These are phyloP conservation scores for Septoria petroselini DNA, from an alignment of 2,329 filamentous ascomycete genomes.

Conservation along the genomic window DNA sequence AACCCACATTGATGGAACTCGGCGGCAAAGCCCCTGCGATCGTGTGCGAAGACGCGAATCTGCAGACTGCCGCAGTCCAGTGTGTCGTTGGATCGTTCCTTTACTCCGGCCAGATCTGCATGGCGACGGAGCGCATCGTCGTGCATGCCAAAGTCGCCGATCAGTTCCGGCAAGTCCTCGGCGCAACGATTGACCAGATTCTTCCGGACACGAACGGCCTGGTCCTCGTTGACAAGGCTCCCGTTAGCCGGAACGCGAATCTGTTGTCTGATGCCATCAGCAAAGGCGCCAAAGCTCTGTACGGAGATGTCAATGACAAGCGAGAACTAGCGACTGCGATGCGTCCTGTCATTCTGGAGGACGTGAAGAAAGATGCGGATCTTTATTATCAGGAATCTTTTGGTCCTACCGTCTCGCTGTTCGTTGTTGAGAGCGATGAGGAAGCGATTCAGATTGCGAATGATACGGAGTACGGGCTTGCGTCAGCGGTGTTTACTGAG, in stretches of 20 bases:
- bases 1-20: slow-evolving; percentile 74
- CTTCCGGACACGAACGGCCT: slow-evolving; percentile 42
- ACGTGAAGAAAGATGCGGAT: slow-evolving; percentile 67
- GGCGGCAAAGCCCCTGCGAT: slow-evolving; percentile 78
- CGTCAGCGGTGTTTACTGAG: slow-evolving; percentile 67
- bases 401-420: slow-evolving; percentile 67
- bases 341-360: slow-evolving; percentile 64
- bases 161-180: slow-evolving; percentile 52
- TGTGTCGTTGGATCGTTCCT: slow-evolving; percentile 68
- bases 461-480: slow-evolving; percentile 74
- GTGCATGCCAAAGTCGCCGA: slow-evolving; percentile 52
- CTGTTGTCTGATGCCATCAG: slow-evolving; percentile 56
- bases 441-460: slow-evolving; percentile 71
- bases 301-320: slow-evolving; percentile 42
- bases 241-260: slow-evolving; percentile 51
- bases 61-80: slow-evolving; percentile 65
- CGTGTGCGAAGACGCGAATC: slow-evolving; percentile 72
- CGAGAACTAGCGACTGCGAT: slow-evolving; percentile 40
- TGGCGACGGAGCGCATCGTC: slow-evolving; percentile 8
- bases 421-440: slow-evolving; percentile 63
- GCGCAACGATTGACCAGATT: slow-evolving; percentile 47
- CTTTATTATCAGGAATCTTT: slow-evolving; percentile 72
- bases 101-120: slow-evolving; percentile 74
- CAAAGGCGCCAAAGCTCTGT: slow-evolving; percentile 56
- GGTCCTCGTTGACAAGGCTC: slow-evolving; percentile 44